Conservation (phyloP, 2,329 filamentous ascomycete species). For the Penicillium sp. region DNA sequence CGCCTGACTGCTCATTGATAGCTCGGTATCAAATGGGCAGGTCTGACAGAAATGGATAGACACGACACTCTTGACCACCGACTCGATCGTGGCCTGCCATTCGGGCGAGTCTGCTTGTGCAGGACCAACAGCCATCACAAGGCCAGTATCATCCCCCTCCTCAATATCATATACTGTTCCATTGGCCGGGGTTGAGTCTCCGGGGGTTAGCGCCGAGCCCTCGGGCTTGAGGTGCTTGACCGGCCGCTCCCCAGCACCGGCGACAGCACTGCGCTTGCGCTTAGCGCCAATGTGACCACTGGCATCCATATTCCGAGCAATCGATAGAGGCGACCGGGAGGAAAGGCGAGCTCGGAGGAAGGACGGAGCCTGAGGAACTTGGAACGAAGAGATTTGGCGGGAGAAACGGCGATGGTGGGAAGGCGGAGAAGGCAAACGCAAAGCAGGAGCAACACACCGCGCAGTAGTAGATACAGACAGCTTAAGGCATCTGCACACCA, state of each 20-base stretch:
- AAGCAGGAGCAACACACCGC: conserved; percentile 11
- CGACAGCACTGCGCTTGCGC: conserved; percentile 53
- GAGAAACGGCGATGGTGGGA: conserved; percentile 8
- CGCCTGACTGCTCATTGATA: conserved; percentile 87
- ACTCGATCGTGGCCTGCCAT: conserved; percentile 94
- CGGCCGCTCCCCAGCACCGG: conserved; percentile 49
- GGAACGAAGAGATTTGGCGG: conserved; percentile 11
- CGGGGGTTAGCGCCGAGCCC: conserved; percentile 36
- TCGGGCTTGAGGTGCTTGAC: conserved; percentile 54
- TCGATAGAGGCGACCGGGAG: conserved; percentile 6
- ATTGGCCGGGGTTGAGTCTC: conserved; percentile 42
- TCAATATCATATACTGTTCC: conserved; percentile 44
- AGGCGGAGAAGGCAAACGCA: conserved; percentile 5
- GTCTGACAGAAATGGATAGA: conserved; percentile 99
- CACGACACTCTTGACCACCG: conserved; percentile 89
- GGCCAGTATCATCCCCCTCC: conserved; percentile 46
- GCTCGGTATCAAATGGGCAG: conserved; percentile 95
- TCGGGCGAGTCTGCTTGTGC: conserved; percentile 65
- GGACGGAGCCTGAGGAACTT: conserved; percentile 7
- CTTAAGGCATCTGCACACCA: conserved; percentile 25
- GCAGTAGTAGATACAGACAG: conserved; percentile 4
- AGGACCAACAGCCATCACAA: conserved; percentile 44
- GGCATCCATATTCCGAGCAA: conserved; percentile 42
- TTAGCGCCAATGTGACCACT: conserved; percentile 49
- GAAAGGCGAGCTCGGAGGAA: conserved; percentile 9